phyloP scores from a whole-genome alignment of 1,284 basidiomycete species.

The Laetiporus sulphureus region DNA sequence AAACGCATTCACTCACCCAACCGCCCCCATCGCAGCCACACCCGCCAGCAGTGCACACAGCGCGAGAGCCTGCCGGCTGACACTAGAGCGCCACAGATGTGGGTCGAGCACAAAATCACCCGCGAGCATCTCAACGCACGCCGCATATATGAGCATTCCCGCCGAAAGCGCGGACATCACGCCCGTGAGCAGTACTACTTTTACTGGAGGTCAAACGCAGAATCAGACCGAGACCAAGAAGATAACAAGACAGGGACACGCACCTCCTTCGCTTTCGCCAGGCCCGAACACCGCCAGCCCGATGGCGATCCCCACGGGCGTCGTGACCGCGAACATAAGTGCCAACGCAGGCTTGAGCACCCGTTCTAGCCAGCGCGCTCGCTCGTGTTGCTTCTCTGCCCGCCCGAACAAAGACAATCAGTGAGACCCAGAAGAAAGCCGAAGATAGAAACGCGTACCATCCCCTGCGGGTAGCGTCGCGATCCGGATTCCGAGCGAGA shows the following conservation, averaged over 20 bases:
- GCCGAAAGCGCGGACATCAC: conserved; percentile 72
- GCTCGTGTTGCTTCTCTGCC: background rate
- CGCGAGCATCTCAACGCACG: conserved; percentile 76
- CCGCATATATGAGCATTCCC: conserved; percentile 73
- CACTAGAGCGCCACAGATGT: conserved; percentile 34
- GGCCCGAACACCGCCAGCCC: conserved; percentile 44
- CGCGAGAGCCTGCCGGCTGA: conserved; percentile 44
- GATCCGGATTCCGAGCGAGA: conserved; percentile 73
- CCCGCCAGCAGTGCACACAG: conserved; percentile 49
- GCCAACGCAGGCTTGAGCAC: conserved; percentile 49
- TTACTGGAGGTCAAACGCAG: conserved; percentile 24
- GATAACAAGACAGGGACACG: conserved; percentile 6
- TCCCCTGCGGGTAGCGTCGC: conserved; percentile 47
- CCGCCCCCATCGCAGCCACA: conserved; percentile 52
- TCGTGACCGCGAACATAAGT: conserved; percentile 63
- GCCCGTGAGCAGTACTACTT: conserved; percentile 52
- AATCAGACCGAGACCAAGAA: too few species aligned
- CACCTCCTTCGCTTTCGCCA: conserved; percentile 24
- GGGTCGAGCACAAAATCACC: conserved; percentile 70
- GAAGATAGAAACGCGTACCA: too few species aligned
- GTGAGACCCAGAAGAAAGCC: conserved; percentile 14
- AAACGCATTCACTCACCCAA: conserved; percentile 28
- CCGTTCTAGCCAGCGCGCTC: conserved; percentile 7
- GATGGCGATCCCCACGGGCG: conserved; percentile 57
- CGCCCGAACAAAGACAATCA: conserved; percentile 7